Evolutionary conservation across 345 rosid species (phyloP).

Genomic region (Fremontodendron californicum): DNA sequence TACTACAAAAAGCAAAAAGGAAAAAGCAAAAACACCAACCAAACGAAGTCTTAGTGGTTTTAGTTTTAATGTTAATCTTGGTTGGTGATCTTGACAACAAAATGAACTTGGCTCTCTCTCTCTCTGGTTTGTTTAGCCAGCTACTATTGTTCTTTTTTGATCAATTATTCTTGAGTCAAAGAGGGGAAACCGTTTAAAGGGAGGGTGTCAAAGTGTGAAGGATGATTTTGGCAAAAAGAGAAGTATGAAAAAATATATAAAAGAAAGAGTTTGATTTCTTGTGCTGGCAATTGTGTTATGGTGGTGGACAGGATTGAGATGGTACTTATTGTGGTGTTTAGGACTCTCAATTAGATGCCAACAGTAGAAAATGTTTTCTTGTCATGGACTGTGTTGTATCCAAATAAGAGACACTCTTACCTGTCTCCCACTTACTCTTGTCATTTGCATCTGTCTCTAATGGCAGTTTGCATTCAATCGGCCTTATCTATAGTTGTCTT

Average conservation of each 20-base stretch:
- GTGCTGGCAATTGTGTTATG: not conserved
- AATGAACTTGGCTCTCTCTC: not conserved
- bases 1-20: too few species aligned
- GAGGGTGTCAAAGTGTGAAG: not conserved
- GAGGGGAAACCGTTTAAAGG: not conserved
- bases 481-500: not conserved
- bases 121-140: not conserved
- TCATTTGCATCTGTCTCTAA: not conserved
- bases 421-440: not conserved
- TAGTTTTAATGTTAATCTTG: not conserved
- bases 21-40: too few species aligned
- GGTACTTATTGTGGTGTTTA: not conserved
- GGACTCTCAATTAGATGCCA: not conserved
- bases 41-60: not conserved
- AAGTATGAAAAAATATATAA: not conserved
- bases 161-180: not conserved
- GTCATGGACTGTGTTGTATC: not conserved
- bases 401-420: not conserved
- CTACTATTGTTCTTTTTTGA: not conserved
- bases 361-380: not conserved
- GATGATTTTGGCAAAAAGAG: not conserved
- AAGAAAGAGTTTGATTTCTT: not conserved
- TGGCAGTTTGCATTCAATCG: not conserved
- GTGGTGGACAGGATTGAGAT: not conserved
- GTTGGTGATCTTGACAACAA: not conserved